These are phyloP conservation scores for Tolypocladium pustulatum DNA, from an alignment of 2,329 filamentous ascomycete species.

Conservation along the genomic window DNA sequence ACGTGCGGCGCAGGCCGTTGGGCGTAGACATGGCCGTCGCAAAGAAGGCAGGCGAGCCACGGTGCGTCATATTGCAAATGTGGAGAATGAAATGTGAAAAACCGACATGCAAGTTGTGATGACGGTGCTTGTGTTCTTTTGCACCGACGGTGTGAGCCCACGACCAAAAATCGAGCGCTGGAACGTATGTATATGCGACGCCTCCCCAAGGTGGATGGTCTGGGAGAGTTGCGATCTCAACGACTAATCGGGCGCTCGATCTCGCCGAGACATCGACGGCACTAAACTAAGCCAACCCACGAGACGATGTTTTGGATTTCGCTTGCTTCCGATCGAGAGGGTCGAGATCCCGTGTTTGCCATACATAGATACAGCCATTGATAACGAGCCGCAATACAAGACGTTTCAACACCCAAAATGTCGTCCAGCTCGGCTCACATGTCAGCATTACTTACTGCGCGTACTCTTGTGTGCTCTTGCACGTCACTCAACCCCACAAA, in stretches of 20 bases:
- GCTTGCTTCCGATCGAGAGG: neutral
- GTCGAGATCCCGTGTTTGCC: neutral
- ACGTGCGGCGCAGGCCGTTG: neutral
- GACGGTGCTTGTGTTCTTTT: neutral
- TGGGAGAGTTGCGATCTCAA: neutral
- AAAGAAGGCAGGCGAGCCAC: neutral
- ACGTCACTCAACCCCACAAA: neutral
- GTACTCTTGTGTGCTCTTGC: neutral
- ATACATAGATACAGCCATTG: neutral
- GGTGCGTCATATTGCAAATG: neutral
- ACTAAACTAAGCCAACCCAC: neutral
- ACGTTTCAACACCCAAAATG: neutral
- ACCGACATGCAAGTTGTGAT: neutral
- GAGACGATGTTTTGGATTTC: neutral
- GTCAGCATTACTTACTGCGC: neutral
- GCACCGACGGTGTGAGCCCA: neutral
- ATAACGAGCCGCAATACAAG: neutral
- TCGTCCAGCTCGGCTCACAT: neutral
- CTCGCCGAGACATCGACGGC: neutral
- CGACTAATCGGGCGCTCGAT: neutral
- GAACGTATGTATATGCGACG: neutral
- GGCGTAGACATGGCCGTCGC: neutral
- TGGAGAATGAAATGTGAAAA: neutral
- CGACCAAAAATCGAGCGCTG: neutral
- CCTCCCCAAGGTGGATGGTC: neutral